Evolutionary conservation across 805 yeast genomes (phyloP), one percentile per base, ranked within the genome.

Genomic region (Maudiozyma serrabonitensis): DNA sequence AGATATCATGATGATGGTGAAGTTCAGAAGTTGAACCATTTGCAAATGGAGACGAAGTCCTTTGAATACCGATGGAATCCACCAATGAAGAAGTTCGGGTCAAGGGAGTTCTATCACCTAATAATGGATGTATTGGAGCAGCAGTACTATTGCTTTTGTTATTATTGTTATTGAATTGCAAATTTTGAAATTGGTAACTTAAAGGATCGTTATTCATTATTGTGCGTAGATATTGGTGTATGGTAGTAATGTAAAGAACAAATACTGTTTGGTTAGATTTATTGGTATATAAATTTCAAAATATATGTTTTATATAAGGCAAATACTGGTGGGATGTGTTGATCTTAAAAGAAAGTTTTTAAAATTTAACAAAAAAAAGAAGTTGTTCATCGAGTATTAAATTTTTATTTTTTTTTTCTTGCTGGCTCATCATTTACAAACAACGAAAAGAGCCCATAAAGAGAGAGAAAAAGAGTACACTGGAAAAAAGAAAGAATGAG

Each of bases 41-140:
- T 2, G 64, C 63, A 41, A 23, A 41, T 16, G 43, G 43, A 12
- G 66, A 61, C 5, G 54, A 44, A 13, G 60, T 26, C 32, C 63
- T 43, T 39, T 59, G 63, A 28, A 56, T 54, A n/a, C 64, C 63
- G 4, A 63, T 43, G 3, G 58, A 52, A 46, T 62, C 65, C 52
- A 60, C 47, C 41, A 64, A 41, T 2, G 65, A 61, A 3, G 56
- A 38, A 2, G 62, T 49, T 43, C 63, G 57, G 25, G 52, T 42
- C 18, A 50, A 26, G 23, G 53, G 51, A 13, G 35, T 28, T 21
- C 44, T 18, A 6, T 41, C 31, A 11, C 43, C 43, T 3, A 26
- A 5, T 39, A 41, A 23, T 15, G 31, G 37, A n/a, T 40, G 38
- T 32, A 26, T 37, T 32, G 38, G 38, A 15, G 18, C 16, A 16